phyloP scores from a whole-genome alignment of 176 grass and related monocot species.

The Bonia amplexicaulis region DNA sequence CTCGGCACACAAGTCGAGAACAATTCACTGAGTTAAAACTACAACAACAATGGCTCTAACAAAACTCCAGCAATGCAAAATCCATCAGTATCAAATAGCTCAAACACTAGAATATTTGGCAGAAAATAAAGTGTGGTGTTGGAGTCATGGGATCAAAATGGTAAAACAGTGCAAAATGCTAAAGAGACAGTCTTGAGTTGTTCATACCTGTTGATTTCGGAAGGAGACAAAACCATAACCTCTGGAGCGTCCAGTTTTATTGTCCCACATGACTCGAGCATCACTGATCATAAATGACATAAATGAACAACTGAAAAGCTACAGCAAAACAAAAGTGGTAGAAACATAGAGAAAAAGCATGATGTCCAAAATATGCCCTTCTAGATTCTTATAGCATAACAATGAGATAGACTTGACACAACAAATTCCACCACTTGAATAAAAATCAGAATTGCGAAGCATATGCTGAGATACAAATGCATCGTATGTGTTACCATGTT shows the following conservation, averaged over 20 bases:
- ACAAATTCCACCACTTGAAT: neutral
- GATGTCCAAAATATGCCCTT: neutral
- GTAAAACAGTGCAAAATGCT: conserved; percentile 18
- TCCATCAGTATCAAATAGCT: conserved; percentile 9
- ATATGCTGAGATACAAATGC: neutral
- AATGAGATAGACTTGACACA: conserved; percentile 5
- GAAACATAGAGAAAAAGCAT: conserved; percentile 4
- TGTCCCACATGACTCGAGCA: conserved; percentile 91
- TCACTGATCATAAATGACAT: conserved; percentile 50
- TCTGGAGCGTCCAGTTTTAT: conserved; percentile 85
- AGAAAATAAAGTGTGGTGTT: neutral
- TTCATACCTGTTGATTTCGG: conserved; percentile 67
- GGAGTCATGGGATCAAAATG: neutral
- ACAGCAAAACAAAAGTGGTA: neutral
- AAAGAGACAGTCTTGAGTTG: neutral
- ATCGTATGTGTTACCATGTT: conserved; percentile 21
- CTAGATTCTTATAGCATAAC: conserved; percentile 5
- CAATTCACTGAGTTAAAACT: neutral
- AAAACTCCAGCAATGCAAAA: neutral
- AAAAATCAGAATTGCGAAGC: neutral
- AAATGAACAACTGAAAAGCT: conserved; percentile 25
- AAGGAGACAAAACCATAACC: conserved; percentile 91
- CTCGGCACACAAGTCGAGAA: neutral
- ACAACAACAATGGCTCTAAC: neutral
- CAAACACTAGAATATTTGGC: conserved; percentile 4